phyloP scores from a whole-genome alignment of 2,329 filamentous ascomycete species.

The Basipetospora sp. region DNA sequence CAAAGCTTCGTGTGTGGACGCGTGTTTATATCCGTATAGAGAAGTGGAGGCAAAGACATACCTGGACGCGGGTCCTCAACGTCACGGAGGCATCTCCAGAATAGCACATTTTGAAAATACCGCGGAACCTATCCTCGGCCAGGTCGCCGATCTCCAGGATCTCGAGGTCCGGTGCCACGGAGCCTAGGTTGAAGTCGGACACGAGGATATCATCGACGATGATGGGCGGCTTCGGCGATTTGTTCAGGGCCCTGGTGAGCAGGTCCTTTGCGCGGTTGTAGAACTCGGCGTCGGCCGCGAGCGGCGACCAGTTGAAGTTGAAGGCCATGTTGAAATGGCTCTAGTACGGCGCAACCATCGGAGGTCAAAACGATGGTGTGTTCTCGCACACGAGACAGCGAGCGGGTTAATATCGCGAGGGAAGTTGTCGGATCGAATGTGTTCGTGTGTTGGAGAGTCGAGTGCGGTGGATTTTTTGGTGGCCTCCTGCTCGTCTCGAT shows the following conservation, averaged over 20 bases:
- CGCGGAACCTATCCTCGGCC: conserved; percentile 89
- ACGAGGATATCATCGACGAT: conserved; percentile 99
- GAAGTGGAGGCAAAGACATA: conserved; percentile 29
- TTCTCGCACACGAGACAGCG: too few species aligned
- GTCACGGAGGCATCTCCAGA: conserved; percentile 90
- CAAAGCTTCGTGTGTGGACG: too few species aligned
- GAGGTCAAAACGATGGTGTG: not conserved
- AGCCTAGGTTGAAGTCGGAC: conserved; percentile 91
- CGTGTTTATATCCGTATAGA: too few species aligned
- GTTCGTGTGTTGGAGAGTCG: too few species aligned
- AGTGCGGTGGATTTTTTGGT: too few species aligned
- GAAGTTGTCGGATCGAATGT: too few species aligned
- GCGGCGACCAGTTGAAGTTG: conserved; percentile 99
- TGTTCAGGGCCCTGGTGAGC: conserved; percentile 88
- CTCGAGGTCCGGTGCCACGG: conserved; percentile 84
- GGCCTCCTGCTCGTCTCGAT: too few species aligned
- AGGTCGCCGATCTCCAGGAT: conserved; percentile 96
- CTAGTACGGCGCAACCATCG: conserved; percentile 5
- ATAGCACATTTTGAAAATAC: conserved; percentile 99
- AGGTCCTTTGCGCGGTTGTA: conserved; percentile 85
- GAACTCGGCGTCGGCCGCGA: conserved; percentile 86
- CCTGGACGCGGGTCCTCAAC: conserved; percentile 86
- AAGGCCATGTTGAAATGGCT: conserved; percentile 71
- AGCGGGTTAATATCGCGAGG: too few species aligned
- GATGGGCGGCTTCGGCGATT: conserved; percentile 92